phyloP scores from a whole-genome alignment of 2,329 filamentous ascomycete species.

The Aureobasidium sp. region DNA sequence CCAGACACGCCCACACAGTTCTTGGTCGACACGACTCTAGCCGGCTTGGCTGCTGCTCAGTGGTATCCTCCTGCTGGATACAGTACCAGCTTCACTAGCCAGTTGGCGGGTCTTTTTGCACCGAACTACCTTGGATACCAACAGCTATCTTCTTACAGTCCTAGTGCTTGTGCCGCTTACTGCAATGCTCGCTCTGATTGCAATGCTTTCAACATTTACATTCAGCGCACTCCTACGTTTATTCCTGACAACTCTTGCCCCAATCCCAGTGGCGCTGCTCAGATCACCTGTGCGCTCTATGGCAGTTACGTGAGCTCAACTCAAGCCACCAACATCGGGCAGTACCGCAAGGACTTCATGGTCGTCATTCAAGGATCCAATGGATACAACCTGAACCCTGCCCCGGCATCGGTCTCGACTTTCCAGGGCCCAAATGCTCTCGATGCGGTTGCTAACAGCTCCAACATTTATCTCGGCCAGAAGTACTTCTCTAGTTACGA shows the following conservation, averaged over 20 bases:
- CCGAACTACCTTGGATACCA: slow-evolving; percentile 17
- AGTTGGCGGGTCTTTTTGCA: slow-evolving; percentile 7
- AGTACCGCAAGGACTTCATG: slow-evolving; percentile 22
- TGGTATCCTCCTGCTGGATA: slow-evolving; percentile 17
- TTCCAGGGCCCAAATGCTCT: slow-evolving; percentile 14
- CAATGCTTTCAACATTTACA: slow-evolving; percentile 19
- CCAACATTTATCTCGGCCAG: slow-evolving; percentile 1
- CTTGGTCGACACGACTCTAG: slow-evolving; percentile 8
- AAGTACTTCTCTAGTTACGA: slow-evolving; percentile 12
- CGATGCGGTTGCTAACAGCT: slow-evolving; percentile 7
- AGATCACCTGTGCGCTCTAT: slow-evolving; percentile 15
- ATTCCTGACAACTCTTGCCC: slow-evolving; percentile 17
- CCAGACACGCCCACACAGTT: slow-evolving; percentile 15
- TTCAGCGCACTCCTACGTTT: slow-evolving; percentile 16
- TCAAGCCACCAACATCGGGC: slow-evolving; percentile 22
- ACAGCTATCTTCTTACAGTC: slow-evolving; percentile 14
- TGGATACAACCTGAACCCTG: slow-evolving; percentile 15
- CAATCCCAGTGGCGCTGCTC: slow-evolving; percentile 9
- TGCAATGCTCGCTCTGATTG: slow-evolving; percentile 17
- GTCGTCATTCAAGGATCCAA: slow-evolving; percentile 21
- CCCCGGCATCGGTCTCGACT: slow-evolving; percentile 11
- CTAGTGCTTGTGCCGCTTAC: slow-evolving; percentile 15
- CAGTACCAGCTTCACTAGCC: slow-evolving; percentile 14
- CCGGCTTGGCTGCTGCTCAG: slow-evolving; percentile 10
- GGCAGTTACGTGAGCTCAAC: slow-evolving; percentile 11